Evolutionary conservation across 805 yeast species (phyloP).

Genomic region (Spathaspora girioi): DNA sequence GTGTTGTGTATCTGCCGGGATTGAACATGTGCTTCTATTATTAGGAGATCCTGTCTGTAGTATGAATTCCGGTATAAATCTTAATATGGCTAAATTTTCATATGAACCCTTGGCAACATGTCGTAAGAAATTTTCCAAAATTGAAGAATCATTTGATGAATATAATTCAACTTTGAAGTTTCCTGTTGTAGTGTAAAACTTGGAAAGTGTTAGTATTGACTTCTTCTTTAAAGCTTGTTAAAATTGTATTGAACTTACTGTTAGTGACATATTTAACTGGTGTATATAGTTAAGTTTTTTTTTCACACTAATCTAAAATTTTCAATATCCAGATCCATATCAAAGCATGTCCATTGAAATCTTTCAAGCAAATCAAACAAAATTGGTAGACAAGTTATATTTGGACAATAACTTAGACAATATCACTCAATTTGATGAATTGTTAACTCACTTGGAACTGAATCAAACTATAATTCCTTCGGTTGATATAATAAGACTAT

Average conservation of each 20-base stretch:
- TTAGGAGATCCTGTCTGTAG: constrained; percentile 20
- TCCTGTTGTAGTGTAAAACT: constrained; percentile 16
- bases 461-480: constrained; percentile 18
- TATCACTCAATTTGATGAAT: constrained; percentile 23
- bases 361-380: not conserved
- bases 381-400: not conserved
- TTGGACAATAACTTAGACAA: constrained; percentile 15
- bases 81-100: constrained; percentile 10
- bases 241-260: not conserved
- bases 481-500: constrained; percentile 19
- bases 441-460: constrained; percentile 21
- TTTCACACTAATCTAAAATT: not conserved
- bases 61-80: constrained; percentile 17
- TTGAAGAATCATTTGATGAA: constrained; percentile 7
- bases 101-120: constrained; percentile 21
- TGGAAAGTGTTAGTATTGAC: constrained; percentile 6
- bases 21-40: constrained; percentile 12
- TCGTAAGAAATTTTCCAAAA: constrained; percentile 17
- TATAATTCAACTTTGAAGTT: constrained; percentile 13
- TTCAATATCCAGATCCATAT: not conserved
- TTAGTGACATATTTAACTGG: not conserved
- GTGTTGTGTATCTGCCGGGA: constrained; percentile 8
- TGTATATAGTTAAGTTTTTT: too few relatives aligned
- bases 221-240: not conserved
- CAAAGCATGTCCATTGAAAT: not conserved